phyloP scores from a whole-genome alignment of 768 basidiomycete genomes.

The Cystobasidium tubakii region DNA sequence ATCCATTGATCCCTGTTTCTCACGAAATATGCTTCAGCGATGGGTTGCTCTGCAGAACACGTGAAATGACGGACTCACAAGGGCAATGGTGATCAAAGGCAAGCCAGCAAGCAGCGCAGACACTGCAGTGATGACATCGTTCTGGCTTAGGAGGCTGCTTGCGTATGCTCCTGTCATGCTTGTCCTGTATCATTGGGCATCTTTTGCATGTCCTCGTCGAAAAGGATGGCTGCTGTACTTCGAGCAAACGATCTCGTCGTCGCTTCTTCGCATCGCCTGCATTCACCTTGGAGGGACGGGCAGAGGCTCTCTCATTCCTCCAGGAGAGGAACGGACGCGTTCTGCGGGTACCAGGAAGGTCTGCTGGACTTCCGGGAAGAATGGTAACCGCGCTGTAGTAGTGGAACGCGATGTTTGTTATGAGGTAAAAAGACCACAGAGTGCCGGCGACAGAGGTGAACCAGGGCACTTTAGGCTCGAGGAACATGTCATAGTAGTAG shows the following conservation, averaged over 20 bases:
- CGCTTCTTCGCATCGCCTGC: background rate
- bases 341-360: slow-evolving; percentile 31
- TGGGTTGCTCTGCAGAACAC: background rate
- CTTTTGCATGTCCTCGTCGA: slow-evolving; percentile 41
- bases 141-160: slow-evolving; percentile 43
- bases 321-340: slow-evolving; percentile 25
- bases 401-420: slow-evolving; percentile 42
- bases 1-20: slow-evolving; percentile 28
- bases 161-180: background rate
- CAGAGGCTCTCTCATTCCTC: slow-evolving; percentile 6
- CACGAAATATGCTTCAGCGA: background rate
- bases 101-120: slow-evolving; percentile 43
- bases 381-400: slow-evolving; percentile 81
- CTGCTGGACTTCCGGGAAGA: slow-evolving; percentile 65
- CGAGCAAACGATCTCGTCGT: background rate
- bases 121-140: slow-evolving; percentile 45
- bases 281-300: slow-evolving; percentile 10
- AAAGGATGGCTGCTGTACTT: slow-evolving; percentile 39
- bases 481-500: slow-evolving; percentile 39
- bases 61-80: background rate
- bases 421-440: slow-evolving; percentile 35
- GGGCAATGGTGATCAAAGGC: slow-evolving; percentile 45
- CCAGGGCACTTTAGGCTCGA: slow-evolving; percentile 1
- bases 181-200: slow-evolving; percentile 28
- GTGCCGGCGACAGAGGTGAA: slow-evolving; percentile 23